phyloP scores from a whole-genome alignment of 192 early-diverging fungal species.

The Backusella macrospora region DNA sequence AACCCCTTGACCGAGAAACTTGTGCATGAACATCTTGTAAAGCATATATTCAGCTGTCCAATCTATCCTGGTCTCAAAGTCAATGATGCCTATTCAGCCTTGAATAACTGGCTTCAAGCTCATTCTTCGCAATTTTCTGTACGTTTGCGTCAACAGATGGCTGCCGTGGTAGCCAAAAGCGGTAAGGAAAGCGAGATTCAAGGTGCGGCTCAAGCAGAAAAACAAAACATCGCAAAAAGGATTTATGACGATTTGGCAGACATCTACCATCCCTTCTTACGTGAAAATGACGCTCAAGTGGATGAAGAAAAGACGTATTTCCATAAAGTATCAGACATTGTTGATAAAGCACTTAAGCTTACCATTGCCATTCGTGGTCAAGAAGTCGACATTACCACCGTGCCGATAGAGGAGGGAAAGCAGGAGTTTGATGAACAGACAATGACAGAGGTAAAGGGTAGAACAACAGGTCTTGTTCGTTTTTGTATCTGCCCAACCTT shows the following conservation, averaged over 20 bases:
- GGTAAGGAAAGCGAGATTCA: constrained; percentile 33
- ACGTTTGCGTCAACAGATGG: constrained; percentile 43
- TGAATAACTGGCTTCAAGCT: constrained; percentile 34
- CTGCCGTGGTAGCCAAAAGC: constrained; percentile 40
- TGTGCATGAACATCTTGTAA: constrained; percentile 35
- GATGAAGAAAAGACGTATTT: constrained; percentile 34
- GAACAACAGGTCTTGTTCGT: constrained; percentile 29
- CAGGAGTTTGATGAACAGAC: constrained; percentile 40
- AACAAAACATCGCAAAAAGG: constrained; percentile 20
- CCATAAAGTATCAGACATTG: constrained; percentile 35
- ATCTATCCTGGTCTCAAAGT: constrained; percentile 41
- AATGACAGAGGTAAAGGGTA: constrained; percentile 40
- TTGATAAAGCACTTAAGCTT: constrained; percentile 38
- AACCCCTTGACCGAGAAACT: constrained; percentile 42
- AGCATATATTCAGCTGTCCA: constrained; percentile 35
- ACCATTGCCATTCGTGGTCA: constrained; percentile 45
- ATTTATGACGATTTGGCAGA: constrained; percentile 41
- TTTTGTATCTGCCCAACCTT: constrained; percentile 44
- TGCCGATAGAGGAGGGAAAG: constrained; percentile 37
- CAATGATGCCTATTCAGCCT: constrained; percentile 34
- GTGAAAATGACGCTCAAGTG: constrained; percentile 33
- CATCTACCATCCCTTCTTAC: constrained; percentile 38
- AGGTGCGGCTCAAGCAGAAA: constrained; percentile 29
- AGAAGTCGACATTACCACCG: constrained; percentile 40
- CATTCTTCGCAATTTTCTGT: constrained; percentile 34